A percentile compares a stretch with the other conserved stretches of the same genome.
Evolutionary conservation across 2,329 filamentous ascomycete genomes (phyloP).

Genomic region (Beauveria rudraprayagi): DNA sequence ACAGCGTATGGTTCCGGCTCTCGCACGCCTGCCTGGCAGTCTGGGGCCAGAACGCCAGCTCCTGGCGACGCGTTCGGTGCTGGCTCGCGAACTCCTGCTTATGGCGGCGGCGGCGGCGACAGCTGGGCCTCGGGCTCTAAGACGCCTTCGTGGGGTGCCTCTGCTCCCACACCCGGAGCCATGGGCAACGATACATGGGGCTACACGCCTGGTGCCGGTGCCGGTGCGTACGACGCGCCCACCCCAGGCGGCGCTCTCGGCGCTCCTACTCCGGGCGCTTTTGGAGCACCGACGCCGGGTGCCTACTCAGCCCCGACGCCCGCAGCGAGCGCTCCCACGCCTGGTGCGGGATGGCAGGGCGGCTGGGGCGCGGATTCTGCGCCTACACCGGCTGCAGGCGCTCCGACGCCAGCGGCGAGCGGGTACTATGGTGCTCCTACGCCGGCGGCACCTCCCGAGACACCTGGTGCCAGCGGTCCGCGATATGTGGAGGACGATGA

Average conservation of each 20-base stretch:
- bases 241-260: slow-evolving; percentile 53
- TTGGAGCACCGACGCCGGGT: slow-evolving; percentile 65
- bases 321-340: slow-evolving; percentile 59
- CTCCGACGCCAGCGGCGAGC: slow-evolving; percentile 61
- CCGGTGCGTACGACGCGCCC: slow-evolving; percentile 58
- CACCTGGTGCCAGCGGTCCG: slow-evolving; percentile 52
- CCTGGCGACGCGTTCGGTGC: slow-evolving; percentile 52
- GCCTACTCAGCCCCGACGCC: slow-evolving; percentile 59
- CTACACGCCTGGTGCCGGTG: slow-evolving; percentile 43
- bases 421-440: slow-evolving; percentile 51
- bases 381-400: slow-evolving; percentile 56
- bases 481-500: slow-evolving; percentile 48
- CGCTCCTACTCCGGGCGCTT: slow-evolving; percentile 53
- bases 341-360: slow-evolving; percentile 53
- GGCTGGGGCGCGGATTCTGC: slow-evolving; percentile 56
- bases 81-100: slow-evolving; percentile 63
- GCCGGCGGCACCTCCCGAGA: slow-evolving; percentile 51
- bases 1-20: slow-evolving; percentile 70
- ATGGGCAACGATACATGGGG: slow-evolving; percentile 54
- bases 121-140: slow-evolving; percentile 63
- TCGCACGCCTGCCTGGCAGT: slow-evolving; percentile 70
- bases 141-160: slow-evolving; percentile 64
- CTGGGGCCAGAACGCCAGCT: slow-evolving; percentile 65
- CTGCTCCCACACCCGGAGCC: slow-evolving; percentile 50
- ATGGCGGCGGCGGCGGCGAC: slow-evolving; percentile 43